Conservation (phyloP, 169 alveolate genomes). For the Condylostoma magnum region DNA sequence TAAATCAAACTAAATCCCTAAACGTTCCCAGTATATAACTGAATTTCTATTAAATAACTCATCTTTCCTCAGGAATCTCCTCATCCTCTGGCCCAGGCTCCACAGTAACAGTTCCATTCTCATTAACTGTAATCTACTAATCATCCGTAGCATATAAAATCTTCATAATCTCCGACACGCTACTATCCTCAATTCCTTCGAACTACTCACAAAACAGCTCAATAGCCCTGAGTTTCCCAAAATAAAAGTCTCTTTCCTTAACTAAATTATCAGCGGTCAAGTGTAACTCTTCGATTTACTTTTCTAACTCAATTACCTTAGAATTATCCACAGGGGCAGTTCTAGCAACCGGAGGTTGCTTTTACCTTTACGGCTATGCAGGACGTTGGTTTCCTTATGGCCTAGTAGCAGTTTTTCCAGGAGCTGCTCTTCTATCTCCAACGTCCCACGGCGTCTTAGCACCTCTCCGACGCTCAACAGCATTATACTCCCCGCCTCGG, state of each 20-base stretch:
- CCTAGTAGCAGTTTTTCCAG: too few species aligned
- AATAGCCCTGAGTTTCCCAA: slow-evolving; percentile 56
- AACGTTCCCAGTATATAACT: too few species aligned
- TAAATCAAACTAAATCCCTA: too few species aligned
- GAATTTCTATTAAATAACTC: too few species aligned
- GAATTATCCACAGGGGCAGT: too few species aligned
- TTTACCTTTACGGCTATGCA: too few species aligned
- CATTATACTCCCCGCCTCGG: slow-evolving; percentile 20
- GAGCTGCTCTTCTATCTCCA: slow-evolving; percentile 13
- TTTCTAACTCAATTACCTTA: too few species aligned
- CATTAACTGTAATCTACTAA: slow-evolving; percentile 46
- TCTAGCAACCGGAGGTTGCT: too few species aligned
- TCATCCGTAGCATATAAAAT: slow-evolving; percentile 60
- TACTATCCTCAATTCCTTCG: neutral
- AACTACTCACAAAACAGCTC: slow-evolving; percentile 46
- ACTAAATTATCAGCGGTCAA: slow-evolving; percentile 41
- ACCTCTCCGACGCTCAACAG: slow-evolving; percentile 22
- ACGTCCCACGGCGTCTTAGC: slow-evolving; percentile 33
- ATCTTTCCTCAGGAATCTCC: too few species aligned
- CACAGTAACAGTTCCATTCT: slow-evolving; percentile 33
- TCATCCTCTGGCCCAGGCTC: too few species aligned
- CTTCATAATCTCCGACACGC: slow-evolving; percentile 26
- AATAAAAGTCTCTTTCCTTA: slow-evolving; percentile 63
- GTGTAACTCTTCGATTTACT: slow-evolving; percentile 34
- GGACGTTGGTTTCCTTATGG: too few species aligned